phyloP scores from a whole-genome alignment of 2,329 filamentous ascomycete genomes.

The Diaporthe caulivora region DNA sequence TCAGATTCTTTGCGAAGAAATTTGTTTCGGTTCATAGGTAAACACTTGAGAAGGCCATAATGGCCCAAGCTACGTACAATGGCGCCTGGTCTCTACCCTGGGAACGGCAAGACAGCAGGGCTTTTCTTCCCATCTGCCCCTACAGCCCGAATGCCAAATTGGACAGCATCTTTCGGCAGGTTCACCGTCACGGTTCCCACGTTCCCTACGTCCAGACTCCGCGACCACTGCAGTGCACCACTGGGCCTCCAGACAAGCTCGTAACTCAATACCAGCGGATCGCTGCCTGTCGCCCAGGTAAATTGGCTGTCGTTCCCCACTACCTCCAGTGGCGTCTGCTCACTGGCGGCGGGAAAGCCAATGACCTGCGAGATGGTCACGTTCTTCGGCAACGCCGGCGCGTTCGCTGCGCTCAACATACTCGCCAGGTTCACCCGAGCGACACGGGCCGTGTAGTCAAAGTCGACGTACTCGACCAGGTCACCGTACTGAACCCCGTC shows the following conservation, averaged over 20 bases:
- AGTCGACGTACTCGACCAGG: conserved; percentile 68
- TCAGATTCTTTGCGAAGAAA: conserved; percentile 16
- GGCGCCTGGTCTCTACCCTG: neutral
- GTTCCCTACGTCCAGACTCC: conserved; percentile 61
- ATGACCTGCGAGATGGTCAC: conserved; percentile 50
- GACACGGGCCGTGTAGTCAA: conserved; percentile 64
- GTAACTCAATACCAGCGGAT: conserved; percentile 57
- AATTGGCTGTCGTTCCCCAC: conserved; percentile 64
- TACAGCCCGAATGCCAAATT: conserved; percentile 67
- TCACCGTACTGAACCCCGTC: conserved; percentile 68
- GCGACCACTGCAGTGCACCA: conserved; percentile 63
- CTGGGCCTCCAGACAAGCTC: conserved; percentile 69
- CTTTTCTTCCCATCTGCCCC: conserved; percentile 63
- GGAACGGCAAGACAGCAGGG: conserved; percentile 41
- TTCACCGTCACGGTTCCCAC: conserved; percentile 58
- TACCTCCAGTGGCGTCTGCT: conserved; percentile 52
- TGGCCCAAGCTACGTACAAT: neutral
- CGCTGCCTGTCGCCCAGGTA: conserved; percentile 56
- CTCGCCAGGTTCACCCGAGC: conserved; percentile 66
- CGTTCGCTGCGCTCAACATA: conserved; percentile 65
- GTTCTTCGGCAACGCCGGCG: conserved; percentile 62
- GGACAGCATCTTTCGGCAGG: conserved; percentile 69
- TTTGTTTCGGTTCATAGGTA: neutral
- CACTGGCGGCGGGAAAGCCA: conserved; percentile 34
- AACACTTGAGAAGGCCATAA: too few species aligned